Percentiles rank a stretch among this genome's conserved stretches.
These are phyloP conservation scores for Populus trichocarpa DNA, from an alignment of 441 rosid species.

Conservation along the genomic window DNA sequence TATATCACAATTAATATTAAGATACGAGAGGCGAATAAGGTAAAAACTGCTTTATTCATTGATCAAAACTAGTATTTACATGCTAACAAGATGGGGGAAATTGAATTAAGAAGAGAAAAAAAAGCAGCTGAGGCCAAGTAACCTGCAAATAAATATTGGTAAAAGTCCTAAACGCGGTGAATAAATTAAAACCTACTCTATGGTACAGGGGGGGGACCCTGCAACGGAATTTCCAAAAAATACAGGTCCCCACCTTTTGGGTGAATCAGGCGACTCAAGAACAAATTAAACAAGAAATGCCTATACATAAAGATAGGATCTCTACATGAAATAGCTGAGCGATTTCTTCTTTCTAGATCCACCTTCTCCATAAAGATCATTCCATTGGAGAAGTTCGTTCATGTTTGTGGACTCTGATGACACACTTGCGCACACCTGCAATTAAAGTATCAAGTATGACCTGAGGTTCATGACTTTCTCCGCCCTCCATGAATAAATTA, in stretches of 20 bases:
- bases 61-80: slow-evolving; percentile 32
- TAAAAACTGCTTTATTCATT: slow-evolving; percentile 9
- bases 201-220: slow-evolving; percentile 32
- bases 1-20: no score
- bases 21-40: background rate
- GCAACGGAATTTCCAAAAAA: slow-evolving; percentile 24
- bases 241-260: slow-evolving; percentile 22
- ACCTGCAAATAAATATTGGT: slow-evolving; percentile 13
- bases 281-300: slow-evolving; percentile 25
- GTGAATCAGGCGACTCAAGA: slow-evolving; percentile 11
- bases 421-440: slow-evolving; percentile 96
- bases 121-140: background rate
- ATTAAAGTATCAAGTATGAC: background rate
- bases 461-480: background rate
- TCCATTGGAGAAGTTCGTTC: slow-evolving; percentile 97
- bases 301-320: slow-evolving; percentile 32
- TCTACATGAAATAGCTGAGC: slow-evolving; percentile 98
- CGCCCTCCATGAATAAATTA: background rate
- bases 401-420: slow-evolving; percentile 90
- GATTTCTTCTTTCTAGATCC: slow-evolving; percentile 92
- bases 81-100: background rate
- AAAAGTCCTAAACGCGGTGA: slow-evolving; percentile 15
- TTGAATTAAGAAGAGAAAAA: background rate
- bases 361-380: slow-evolving; percentile 96
- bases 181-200: slow-evolving; percentile 31